Percentiles rank a stretch among this genome's conserved stretches.
phyloP scores from a whole-genome alignment of 2,329 filamentous ascomycete genomes.

The Paecilomyces dactylethromorphus region DNA sequence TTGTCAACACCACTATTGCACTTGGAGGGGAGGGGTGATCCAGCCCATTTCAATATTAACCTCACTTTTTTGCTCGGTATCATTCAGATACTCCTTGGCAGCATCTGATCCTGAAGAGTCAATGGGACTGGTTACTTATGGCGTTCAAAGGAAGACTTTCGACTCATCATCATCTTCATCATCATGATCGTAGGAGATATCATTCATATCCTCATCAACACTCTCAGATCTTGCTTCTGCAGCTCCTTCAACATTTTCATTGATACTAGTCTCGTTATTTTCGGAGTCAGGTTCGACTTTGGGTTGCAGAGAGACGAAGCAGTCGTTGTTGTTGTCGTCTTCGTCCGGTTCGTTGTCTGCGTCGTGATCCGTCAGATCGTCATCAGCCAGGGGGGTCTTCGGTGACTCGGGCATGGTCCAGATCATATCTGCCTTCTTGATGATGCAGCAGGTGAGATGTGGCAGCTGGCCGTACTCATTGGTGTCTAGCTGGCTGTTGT shows the following conservation, averaged over 20 bases:
- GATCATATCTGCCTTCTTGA: constrained; percentile 35
- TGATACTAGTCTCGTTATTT: neutral
- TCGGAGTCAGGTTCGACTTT: neutral
- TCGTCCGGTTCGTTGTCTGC: neutral
- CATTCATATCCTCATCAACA: neutral
- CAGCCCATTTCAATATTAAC: no score
- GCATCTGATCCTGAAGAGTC: no score
- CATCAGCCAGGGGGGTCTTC: constrained; percentile 8
- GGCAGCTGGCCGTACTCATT: constrained; percentile 23
- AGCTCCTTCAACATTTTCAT: neutral
- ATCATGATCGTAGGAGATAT: neutral
- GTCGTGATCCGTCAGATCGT: neutral
- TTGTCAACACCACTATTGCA: no score
- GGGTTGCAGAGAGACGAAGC: neutral
- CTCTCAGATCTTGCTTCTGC: neutral
- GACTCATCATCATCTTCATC: neutral
- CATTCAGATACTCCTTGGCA: no score
- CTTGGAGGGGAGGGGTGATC: no score
- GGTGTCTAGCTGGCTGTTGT: constrained; percentile 33
- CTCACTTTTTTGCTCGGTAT: no score
- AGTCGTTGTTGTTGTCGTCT: no score
- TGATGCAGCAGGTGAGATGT: constrained; percentile 40
- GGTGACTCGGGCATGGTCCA: constrained; percentile 21
- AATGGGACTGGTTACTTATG: neutral
- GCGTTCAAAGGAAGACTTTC: neutral